Base-by-base conservation (phyloP, 805 yeast genomes). In the Candida ipomoeae region DNA sequence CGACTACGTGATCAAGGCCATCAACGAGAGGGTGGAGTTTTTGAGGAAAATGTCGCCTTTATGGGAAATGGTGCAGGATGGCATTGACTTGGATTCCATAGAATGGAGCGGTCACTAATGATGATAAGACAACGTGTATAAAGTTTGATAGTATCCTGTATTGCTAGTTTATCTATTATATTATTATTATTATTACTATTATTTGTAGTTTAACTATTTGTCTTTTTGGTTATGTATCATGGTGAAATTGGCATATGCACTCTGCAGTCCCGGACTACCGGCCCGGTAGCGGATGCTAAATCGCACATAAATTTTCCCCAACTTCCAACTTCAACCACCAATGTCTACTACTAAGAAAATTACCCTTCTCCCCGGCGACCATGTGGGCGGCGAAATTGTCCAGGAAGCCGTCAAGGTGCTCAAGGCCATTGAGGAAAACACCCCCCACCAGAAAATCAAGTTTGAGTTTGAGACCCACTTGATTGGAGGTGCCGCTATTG, bases 61-160 rank as follows among this genome's bases (percentile, higher is more conserved):
- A 62, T 94, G 98, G 98, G 99, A 94, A 74, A 91, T 94, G 98
- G 96, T 89, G 51, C 96, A 94, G 71, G 98, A 94, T 58, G 99
- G 99, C 59, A 92, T 94, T 62, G 99, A 94, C 66, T 77, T 94
- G 67, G 81, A 86, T 63, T 80, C 95, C 33, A 94, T 94, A 62
- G 96, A 94, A 74, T 94, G 99, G 99, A 88, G 96, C 53, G 98
- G 97, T 57, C 99, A 94, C 71, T 94, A 69, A 48, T 11, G 29
- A 26, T 26, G 29, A 26, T 26, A 26, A 26, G 29, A 26, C 29
- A 8, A 26, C 29, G 29, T 26, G 29, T 26, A 26, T 26, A 26
- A 26, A 26, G 29, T 26, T 5, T 26, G 11, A 26, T 26, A 26
- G 29, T 26, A 26, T 26, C 11, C 11, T 26, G 11, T 26, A 26